Conservation (phyloP, 495 filamentous ascomycete species). For the Aspergillus bridgeri region DNA sequence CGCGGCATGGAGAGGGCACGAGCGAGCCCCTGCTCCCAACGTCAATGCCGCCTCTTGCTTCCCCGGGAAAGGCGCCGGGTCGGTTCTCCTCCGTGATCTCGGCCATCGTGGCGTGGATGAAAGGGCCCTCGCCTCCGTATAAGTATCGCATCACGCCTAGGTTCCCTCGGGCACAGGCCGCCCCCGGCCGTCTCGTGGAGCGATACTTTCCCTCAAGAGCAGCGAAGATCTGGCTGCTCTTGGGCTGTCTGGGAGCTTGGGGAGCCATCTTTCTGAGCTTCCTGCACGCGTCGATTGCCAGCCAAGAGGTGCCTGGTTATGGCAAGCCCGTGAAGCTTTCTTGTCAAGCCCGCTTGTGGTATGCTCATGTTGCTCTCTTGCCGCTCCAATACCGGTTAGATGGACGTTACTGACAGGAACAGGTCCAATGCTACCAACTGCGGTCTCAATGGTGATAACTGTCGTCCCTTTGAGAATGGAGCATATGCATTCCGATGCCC, state of each 20-base stretch:
- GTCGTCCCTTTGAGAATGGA: conserved; percentile 65
- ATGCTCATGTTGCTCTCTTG: conserved; percentile 17
- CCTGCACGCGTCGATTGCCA: conserved; percentile 55
- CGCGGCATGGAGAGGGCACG: conserved; percentile 13
- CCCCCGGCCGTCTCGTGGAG: conserved; percentile 57
- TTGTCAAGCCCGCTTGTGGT: conserved; percentile 53
- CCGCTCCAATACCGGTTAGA: neutral
- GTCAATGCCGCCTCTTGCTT: conserved; percentile 5
- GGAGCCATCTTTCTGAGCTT: conserved; percentile 60
- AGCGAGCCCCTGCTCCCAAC: conserved; percentile 24
- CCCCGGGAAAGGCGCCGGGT: conserved; percentile 1
- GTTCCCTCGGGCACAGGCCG: conserved; percentile 58
- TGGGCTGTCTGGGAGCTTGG: conserved; percentile 59
- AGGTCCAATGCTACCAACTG: conserved; percentile 56
- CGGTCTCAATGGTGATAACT: conserved; percentile 67
- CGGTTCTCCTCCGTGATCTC: conserved; percentile 28
- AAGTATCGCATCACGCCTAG: conserved; percentile 61
- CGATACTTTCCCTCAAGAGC: conserved; percentile 50
- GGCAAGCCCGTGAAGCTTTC: conserved; percentile 53
- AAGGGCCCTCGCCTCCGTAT: conserved; percentile 57
- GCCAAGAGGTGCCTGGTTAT: conserved; percentile 58
- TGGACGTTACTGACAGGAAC: neutral
- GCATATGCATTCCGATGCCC: conserved; percentile 73
- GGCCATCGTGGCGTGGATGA: conserved; percentile 28
- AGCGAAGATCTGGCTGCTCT: conserved; percentile 43